Evolutionary conservation across 139 green algal genomes (phyloP), one percentile per base, ranked within the genome.

Genomic region (Closterium sp.): DNA sequence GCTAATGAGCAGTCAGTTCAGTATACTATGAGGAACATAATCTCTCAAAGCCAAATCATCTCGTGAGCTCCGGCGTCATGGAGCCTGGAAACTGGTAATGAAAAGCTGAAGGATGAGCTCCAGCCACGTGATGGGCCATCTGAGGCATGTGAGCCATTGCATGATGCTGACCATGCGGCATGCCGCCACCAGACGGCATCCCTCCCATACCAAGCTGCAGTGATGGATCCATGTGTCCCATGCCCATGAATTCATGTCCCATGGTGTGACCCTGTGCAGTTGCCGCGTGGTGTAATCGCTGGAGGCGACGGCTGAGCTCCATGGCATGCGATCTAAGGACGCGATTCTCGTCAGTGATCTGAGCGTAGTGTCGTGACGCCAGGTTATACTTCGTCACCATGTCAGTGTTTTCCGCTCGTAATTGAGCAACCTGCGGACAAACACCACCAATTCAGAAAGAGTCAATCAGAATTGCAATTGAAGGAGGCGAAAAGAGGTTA

Each of bases 361-460:
- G 76, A 16, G 85, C 28, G 34, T 89, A 93, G 85, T 93, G 90
- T 16, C 90, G 90, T 35, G 90, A 90, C 19, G 90, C 90, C 21
- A 93, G 76, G 33, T 84, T 88, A 84, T 91, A 93, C 34, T 90
- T 89, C 25, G 19, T 85, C 25, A 84, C 38, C 90, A 93, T 93
- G 33, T 90, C 36, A 1, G 35, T 66, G 90, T 93, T 93, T 23
- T 93, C 90, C 55, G 90, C 34, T 28, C 90, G 84, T n/a, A 93
- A 85, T 31, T 93, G 90, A 33, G 90, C 90, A 9, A 93, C 89
- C 89, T 92, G 89, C n/a, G n/a, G n/a, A n/a, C 43, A 69, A 69
- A 69, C 84, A 69, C 23, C 43, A 12, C 43, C 43, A 16, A 0
- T 6, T 69, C 43, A 69, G 43, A 69, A 5, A 69, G 12, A 69